Evolutionary conservation across 768 basidiomycete genomes (phyloP), one percentile per base, ranked within the genome.

Genomic region (Gymnopilus junonius): DNA sequence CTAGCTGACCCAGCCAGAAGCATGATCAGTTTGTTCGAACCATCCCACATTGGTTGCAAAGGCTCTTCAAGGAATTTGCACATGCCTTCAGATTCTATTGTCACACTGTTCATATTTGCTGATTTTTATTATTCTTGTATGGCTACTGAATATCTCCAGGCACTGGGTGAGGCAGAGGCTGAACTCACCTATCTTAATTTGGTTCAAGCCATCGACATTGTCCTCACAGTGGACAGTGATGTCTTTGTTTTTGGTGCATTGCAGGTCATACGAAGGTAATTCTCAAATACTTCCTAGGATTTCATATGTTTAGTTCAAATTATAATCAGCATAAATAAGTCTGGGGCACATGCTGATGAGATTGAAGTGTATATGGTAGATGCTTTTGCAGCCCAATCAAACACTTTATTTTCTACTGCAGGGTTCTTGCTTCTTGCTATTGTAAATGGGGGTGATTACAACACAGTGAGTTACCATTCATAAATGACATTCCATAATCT

Each of bases 131-230:
- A 2, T n/a, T 4, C 1, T 34, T 21, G 2, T 17, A 12, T 39
- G 12, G 7, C 7, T 12, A 6, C 31, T 55, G 20, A 55, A 12
- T 12, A 17, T 35, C 12, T 31, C 6, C 40, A 74, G 75, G 81
- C 82, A 6, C 81, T 80, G 4, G 82, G 81, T 34, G 80, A 83
- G 68, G 82, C 82, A 0, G 82, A 82, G 57, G 65, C 62, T 0
- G 65, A 63, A 27, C 53, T 66, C 2, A 58, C 65, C 8, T 32
- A 8, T 21, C 51, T 66, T 8, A 66, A 63, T 37, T 10, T 8
- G 4, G 15, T 32, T 3, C 32, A 55, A 8, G 23, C 12, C 2
- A 57, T 66, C 15, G 62, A 66, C 59, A 35, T 50, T 0, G 40
- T 66, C 4, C 21, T 46, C 11, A 35, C 53, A 10, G 32, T 8